phyloP scores from a whole-genome alignment of 768 basidiomycete genomes.

The Astraeus odoratus region DNA sequence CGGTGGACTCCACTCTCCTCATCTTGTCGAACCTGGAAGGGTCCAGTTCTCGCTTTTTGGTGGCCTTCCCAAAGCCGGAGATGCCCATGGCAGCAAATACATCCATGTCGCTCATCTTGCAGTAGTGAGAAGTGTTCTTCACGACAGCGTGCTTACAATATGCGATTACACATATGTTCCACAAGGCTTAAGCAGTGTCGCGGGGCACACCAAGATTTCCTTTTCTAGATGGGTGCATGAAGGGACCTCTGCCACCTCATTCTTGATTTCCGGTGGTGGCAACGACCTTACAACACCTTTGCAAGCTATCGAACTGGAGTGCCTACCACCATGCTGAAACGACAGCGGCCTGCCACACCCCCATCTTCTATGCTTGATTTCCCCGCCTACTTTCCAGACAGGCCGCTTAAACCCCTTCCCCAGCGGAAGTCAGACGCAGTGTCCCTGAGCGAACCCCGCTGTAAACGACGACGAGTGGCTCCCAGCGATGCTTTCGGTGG shows the following conservation, averaged over 20 bases:
- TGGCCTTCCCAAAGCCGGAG: constrained; percentile 72
- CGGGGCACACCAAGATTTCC: no score
- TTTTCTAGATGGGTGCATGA: no score
- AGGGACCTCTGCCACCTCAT: constrained; percentile 2
- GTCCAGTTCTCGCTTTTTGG: constrained; percentile 60
- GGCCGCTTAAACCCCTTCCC: constrained; percentile 9
- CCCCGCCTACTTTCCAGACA: constrained; percentile 15
- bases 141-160: no score
- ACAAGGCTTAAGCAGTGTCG: no score
- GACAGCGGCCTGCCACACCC: constrained; percentile 43
- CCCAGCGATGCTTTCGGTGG: background rate
- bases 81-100: constrained; percentile 81
- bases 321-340: constrained; percentile 43
- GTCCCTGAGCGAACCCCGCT: constrained; percentile 22
- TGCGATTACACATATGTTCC: no score
- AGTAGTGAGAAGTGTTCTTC: no score
- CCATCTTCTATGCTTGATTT: constrained; percentile 27
- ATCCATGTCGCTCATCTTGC: constrained; percentile 53
- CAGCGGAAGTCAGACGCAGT: constrained; percentile 7
- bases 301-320: constrained; percentile 2
- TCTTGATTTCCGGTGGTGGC: background rate
- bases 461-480: constrained; percentile 48
- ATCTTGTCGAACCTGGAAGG: constrained; percentile 75
- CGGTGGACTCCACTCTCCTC: constrained; percentile 43
- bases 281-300: background rate